Conservation (phyloP, 2,329 filamentous ascomycete genomes). For the Colletotrichum phormii region DNA sequence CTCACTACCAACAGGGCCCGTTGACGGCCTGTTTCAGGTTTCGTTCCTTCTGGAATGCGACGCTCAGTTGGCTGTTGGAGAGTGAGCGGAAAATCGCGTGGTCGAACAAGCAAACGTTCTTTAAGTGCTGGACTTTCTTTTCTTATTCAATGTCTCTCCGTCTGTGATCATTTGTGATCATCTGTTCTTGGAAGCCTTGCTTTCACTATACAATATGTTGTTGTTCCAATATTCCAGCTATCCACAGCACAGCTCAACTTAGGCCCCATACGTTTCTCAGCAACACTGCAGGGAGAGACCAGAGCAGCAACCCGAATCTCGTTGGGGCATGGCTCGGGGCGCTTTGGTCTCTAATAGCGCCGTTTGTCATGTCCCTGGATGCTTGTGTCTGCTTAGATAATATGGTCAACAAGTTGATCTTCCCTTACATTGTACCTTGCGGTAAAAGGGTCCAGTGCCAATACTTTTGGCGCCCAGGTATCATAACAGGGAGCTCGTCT, state of each 20-base stretch:
- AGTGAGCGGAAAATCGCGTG: neutral
- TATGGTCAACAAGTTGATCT: neutral
- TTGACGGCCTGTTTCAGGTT: constrained; percentile 29
- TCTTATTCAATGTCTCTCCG: neutral
- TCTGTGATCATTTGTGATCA: neutral
- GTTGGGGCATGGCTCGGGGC: constrained; percentile 18
- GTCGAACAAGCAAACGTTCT: constrained; percentile 12
- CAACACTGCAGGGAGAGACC: neutral
- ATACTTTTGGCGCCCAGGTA: neutral
- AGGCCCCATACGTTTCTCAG: neutral
- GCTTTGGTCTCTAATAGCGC: constrained; percentile 7
- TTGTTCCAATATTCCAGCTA: neutral
- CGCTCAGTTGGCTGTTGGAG: neutral
- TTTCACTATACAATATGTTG: neutral
- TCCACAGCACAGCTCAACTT: neutral
- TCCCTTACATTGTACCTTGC: neutral
- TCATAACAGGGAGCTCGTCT: neutral
- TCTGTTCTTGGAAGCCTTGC: neutral
- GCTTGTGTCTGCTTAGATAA: constrained; percentile 16
- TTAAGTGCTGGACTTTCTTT: neutral
- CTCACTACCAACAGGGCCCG: constrained; percentile 10
- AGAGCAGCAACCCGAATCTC: neutral
- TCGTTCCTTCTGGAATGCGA: constrained; percentile 26
- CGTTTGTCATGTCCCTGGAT: neutral
- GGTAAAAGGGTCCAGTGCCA: neutral